phyloP scores from a whole-genome alignment of 169 alveolate species.

The Theileria annulata region DNA sequence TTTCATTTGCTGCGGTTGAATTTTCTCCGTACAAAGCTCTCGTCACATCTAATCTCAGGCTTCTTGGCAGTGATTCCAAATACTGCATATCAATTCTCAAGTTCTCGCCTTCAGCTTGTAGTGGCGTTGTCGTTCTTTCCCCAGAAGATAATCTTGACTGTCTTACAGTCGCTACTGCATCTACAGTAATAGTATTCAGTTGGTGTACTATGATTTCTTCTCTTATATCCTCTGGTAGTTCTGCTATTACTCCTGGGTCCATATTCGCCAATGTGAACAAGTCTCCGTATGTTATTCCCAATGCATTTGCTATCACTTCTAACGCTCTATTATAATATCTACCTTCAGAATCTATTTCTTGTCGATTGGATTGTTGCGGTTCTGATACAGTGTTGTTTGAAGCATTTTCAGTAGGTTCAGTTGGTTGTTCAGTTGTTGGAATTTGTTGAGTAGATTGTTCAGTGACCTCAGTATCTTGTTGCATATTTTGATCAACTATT shows the following conservation, averaged over 20 bases:
- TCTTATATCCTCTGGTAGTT: slow-evolving; percentile 57
- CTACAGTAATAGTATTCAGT: slow-evolving; percentile 35
- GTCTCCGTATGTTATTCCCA: slow-evolving; percentile 45
- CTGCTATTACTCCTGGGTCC: slow-evolving; percentile 62
- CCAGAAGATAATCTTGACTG: slow-evolving; percentile 1
- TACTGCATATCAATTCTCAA: slow-evolving; percentile 22
- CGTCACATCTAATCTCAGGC: slow-evolving; percentile 32
- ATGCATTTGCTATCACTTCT: slow-evolving; percentile 36
- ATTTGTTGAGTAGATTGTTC: not conserved
- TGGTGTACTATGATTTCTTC: slow-evolving; percentile 64
- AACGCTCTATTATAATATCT: slow-evolving; percentile 27
- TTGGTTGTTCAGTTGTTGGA: slow-evolving; percentile 24
- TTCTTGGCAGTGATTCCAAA: slow-evolving; percentile 47
- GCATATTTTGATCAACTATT: slow-evolving; percentile 27
- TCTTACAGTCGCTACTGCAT: slow-evolving; percentile 30
- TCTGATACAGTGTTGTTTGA: not conserved
- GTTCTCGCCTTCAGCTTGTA: not conserved
- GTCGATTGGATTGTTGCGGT: not conserved
- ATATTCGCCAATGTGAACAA: slow-evolving; percentile 49
- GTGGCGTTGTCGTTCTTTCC: not conserved
- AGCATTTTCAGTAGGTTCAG: not conserved
- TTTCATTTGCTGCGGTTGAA: slow-evolving; percentile 22
- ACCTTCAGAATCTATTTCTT: slow-evolving; percentile 6
- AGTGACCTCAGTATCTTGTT: slow-evolving; percentile 28
- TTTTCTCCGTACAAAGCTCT: slow-evolving; percentile 8